Conservation (phyloP, 495 filamentous ascomycete genomes). For the Tuber indicum region DNA sequence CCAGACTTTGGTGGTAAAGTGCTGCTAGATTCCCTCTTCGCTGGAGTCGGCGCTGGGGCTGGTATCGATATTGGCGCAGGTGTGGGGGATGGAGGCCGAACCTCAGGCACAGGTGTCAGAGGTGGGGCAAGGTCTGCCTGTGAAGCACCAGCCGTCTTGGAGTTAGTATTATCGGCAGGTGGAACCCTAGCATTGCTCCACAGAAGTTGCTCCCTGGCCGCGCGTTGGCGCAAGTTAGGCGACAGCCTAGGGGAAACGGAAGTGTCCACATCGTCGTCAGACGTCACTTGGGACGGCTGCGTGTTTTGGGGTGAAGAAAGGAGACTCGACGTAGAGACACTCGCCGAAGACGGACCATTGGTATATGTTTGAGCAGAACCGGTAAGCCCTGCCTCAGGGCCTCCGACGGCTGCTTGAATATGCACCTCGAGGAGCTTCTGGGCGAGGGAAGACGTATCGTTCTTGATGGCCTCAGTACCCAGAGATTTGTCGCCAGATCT, state of each 20-base stretch:
- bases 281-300: slow-evolving; percentile 15
- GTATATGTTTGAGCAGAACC: slow-evolving; percentile 17
- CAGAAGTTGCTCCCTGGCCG: slow-evolving; percentile 28
- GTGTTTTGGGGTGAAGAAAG: slow-evolving; percentile 22
- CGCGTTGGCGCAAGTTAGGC: slow-evolving; percentile 33
- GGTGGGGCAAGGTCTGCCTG: slow-evolving; percentile 34
- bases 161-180: slow-evolving; percentile 23
- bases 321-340: slow-evolving; percentile 17
- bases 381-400: slow-evolving; percentile 12
- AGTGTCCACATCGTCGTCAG: slow-evolving; percentile 30
- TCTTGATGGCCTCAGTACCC: slow-evolving; percentile 11
- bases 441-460: slow-evolving; percentile 24
- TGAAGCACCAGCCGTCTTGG: slow-evolving; percentile 17
- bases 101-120: slow-evolving; percentile 25
- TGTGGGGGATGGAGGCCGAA: slow-evolving; percentile 11
- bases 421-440: slow-evolving; percentile 39
- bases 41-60: neutral
- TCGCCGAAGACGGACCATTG: slow-evolving; percentile 10
- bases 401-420: slow-evolving; percentile 30
- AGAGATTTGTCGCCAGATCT: slow-evolving; percentile 20
- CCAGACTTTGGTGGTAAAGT: neutral
- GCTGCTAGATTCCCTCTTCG: slow-evolving; percentile 7
- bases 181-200: slow-evolving; percentile 36
- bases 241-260: slow-evolving; percentile 25
- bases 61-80: neutral